These are phyloP conservation scores for Hyphodiscus hymeniophilus DNA, from an alignment of 495 filamentous ascomycete genomes.

Conservation along the genomic window DNA sequence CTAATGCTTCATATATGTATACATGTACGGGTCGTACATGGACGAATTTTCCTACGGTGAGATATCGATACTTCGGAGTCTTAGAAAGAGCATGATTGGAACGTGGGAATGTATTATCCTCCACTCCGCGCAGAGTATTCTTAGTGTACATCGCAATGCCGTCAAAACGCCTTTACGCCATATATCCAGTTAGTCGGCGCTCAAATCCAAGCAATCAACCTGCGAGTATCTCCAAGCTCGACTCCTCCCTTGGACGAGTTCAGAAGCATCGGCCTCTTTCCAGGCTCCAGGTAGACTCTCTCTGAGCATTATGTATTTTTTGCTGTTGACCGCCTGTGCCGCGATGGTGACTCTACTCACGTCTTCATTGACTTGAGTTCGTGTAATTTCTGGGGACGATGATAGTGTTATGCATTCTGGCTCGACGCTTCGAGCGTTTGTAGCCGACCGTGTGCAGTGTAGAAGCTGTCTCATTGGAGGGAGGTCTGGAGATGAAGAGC, in stretches of 20 bases:
- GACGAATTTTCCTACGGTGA: too few species aligned
- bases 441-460: neutral
- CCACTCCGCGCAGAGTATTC: too few species aligned
- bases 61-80: too few species aligned
- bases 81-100: too few species aligned
- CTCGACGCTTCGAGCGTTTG: neutral
- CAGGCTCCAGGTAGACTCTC: conserved; percentile 17
- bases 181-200: neutral
- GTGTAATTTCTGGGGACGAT: neutral
- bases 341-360: neutral
- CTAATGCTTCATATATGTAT: too few species aligned
- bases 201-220: conserved; percentile 22
- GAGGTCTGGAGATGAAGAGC: neutral
- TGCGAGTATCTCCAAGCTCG: conserved; percentile 13
- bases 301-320: conserved; percentile 14
- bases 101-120: too few species aligned
- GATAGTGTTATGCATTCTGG: neutral
- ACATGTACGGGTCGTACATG: too few species aligned
- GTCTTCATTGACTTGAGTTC: neutral
- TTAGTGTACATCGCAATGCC: too few species aligned
- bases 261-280: conserved; percentile 13
- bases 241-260: neutral
- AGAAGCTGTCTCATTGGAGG: neutral
- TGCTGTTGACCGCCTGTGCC: conserved; percentile 1
- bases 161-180: too few species aligned